These are phyloP conservation scores for Darksidea phi DNA, from an alignment of 495 filamentous ascomycete species.

Conservation along the genomic window DNA sequence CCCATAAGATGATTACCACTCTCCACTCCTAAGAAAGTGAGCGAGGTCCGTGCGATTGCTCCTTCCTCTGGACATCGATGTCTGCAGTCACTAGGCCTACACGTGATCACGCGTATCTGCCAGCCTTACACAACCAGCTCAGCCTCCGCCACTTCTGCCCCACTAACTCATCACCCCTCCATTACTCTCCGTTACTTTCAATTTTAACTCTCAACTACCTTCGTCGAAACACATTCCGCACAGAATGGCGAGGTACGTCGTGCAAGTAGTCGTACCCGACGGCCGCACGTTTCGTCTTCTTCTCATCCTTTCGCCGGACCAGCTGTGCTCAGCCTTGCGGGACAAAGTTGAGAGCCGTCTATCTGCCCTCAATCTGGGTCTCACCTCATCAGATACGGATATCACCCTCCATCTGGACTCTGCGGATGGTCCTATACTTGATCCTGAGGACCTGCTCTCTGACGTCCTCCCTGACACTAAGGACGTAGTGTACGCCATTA, in stretches of 20 bases:
- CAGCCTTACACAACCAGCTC: too few species aligned
- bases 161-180: too few species aligned
- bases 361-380: not conserved
- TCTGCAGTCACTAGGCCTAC: too few species aligned
- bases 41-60: too few species aligned
- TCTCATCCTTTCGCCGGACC: not conserved
- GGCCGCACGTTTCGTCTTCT: not conserved
- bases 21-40: too few species aligned
- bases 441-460: slow-evolving; percentile 24
- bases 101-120: too few species aligned
- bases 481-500: slow-evolving; percentile 28
- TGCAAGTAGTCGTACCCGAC: not conserved
- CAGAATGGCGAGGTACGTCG: slow-evolving; percentile 11
- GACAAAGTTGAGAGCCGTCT: slow-evolving; percentile 10
- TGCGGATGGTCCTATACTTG: slow-evolving; percentile 29
- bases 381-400: not conserved
- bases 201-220: too few species aligned
- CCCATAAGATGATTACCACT: too few species aligned
- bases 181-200: too few species aligned
- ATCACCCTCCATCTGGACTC: slow-evolving; percentile 24
- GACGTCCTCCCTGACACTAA: slow-evolving; percentile 22
- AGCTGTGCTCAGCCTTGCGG: not conserved
- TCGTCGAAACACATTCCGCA: too few species aligned
- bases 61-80: too few species aligned
- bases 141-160: too few species aligned